phyloP scores from a whole-genome alignment of 78 protist genomes.

The Pigoraptor vietnamica region DNA sequence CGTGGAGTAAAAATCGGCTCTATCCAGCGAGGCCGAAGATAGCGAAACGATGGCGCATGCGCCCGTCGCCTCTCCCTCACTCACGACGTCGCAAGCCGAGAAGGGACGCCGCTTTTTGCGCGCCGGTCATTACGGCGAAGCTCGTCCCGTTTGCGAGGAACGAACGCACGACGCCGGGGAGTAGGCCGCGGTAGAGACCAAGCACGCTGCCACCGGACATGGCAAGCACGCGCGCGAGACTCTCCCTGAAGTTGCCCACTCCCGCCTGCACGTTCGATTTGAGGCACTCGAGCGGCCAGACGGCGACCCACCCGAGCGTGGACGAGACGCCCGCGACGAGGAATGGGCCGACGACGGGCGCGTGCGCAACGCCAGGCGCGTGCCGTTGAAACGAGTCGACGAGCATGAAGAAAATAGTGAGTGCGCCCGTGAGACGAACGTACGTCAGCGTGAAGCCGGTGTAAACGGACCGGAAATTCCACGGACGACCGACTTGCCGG shows the following conservation, averaged over 20 bases:
- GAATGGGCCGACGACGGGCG: not conserved
- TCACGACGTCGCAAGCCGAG: not conserved
- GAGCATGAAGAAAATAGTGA: not conserved
- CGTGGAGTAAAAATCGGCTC: no score
- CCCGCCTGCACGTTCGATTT: not conserved
- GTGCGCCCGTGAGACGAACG: not conserved
- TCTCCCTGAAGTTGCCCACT: not conserved
- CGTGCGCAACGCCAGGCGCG: not conserved
- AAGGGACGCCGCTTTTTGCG: not conserved
- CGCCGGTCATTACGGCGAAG: not conserved
- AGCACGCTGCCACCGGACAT: not conserved
- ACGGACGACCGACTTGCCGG: not conserved
- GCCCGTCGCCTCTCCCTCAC: no score
- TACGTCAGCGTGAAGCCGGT: not conserved
- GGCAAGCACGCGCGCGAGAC: not conserved
- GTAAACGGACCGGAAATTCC: not conserved
- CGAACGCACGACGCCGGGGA: not conserved
- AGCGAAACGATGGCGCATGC: no score
- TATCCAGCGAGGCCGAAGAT: no score
- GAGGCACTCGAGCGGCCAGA: not conserved
- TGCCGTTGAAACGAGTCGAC: not conserved
- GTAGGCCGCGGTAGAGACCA: not conserved
- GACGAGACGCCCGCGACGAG: not conserved
- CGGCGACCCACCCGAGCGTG: not conserved
- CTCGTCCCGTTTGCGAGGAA: not conserved